Evolutionary conservation across 1,284 basidiomycete genomes (phyloP).

Genomic region (Sphagnurus paluster): DNA sequence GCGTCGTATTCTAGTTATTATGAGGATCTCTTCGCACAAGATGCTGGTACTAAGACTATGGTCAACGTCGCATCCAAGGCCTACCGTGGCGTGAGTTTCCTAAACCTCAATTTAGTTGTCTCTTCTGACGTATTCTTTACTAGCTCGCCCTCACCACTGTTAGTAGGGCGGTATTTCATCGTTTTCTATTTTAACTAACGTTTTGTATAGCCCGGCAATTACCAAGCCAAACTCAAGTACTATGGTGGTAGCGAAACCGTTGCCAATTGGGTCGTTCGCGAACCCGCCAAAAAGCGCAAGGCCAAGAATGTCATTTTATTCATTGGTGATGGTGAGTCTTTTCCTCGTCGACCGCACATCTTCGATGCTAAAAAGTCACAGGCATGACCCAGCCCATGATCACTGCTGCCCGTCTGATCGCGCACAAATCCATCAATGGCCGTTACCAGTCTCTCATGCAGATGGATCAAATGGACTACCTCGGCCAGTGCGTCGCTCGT

Average conservation of each 20-base stretch:
- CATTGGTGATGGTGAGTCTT: slow-evolving; percentile 38
- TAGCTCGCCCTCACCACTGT: slow-evolving; percentile 11
- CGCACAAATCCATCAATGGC: slow-evolving; percentile 46
- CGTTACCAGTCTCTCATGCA: slow-evolving; percentile 43
- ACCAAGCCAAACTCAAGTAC: slow-evolving; percentile 34
- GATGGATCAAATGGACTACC: slow-evolving; percentile 44
- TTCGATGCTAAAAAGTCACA: slow-evolving; percentile 12
- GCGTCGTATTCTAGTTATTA: slow-evolving; percentile 30
- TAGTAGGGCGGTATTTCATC: neutral
- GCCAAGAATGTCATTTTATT: slow-evolving; percentile 43
- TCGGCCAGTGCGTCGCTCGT: slow-evolving; percentile 35
- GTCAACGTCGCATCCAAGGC: slow-evolving; percentile 45
- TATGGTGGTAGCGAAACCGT: slow-evolving; percentile 31
- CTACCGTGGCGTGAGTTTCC: slow-evolving; percentile 37
- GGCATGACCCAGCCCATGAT: slow-evolving; percentile 48
- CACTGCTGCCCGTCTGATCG: slow-evolving; percentile 42
- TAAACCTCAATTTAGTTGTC: neutral
- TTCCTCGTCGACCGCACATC: neutral
- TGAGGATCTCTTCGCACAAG: slow-evolving; percentile 41
- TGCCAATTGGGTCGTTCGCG: slow-evolving; percentile 35
- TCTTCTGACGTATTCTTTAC: neutral
- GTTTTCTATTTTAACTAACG: neutral
- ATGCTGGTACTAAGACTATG: slow-evolving; percentile 29
- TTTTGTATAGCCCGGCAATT: slow-evolving; percentile 27
- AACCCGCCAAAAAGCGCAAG: slow-evolving; percentile 29